phyloP scores from a whole-genome alignment of 129 eudicot species.

The Lonicera japonica region DNA sequence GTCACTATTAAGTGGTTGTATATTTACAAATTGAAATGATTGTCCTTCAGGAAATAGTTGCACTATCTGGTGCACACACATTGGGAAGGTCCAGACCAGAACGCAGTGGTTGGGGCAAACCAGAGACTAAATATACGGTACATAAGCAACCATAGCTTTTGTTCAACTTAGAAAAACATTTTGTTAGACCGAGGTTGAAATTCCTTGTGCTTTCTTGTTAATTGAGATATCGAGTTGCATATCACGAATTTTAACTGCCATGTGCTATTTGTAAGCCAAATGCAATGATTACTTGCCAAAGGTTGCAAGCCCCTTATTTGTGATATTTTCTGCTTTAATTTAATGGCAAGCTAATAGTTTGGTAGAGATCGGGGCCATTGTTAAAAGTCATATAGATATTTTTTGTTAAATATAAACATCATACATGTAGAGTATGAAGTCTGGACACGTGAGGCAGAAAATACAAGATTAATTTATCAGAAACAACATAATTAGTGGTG shows the following conservation, averaged over 20 bases:
- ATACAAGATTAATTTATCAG: no score
- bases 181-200: background rate
- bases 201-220: no score
- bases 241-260: no score
- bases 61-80: constrained; percentile 96
- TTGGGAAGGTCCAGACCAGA: constrained; percentile 99
- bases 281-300: background rate
- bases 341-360: no score
- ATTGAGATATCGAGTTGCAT: background rate
- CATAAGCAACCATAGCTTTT: background rate
- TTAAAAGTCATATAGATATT: no score
- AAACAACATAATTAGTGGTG: no score
- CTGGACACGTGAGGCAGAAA: no score
- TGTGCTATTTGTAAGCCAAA: no score
- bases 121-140: constrained; percentile 96
- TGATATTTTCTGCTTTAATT: background rate
- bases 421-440: no score
- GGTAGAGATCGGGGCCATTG: no score
- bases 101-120: constrained; percentile 99
- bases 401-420: no score
- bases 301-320: background rate
- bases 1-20: constrained; percentile 4
- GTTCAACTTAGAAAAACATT: background rate
- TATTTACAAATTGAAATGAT: constrained; percentile 4
- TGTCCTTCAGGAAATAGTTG: constrained; percentile 76